These are phyloP conservation scores for Elongisporangium prolatum DNA, from an alignment of 352 stramenopile species.

Conservation along the genomic window DNA sequence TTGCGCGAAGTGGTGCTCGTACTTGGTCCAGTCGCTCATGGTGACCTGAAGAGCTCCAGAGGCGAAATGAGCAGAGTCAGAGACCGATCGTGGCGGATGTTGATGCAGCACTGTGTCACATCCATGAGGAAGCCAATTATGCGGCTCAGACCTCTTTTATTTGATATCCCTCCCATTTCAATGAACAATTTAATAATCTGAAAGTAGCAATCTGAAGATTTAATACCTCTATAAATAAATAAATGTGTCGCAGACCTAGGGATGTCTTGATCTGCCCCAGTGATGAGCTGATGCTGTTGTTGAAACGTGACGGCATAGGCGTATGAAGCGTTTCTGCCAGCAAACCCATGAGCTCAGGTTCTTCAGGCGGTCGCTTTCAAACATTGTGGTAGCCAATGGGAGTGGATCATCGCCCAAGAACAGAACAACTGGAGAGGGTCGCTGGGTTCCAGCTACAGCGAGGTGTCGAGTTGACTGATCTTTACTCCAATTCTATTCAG, in stretches of 20 bases:
- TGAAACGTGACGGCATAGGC: neutral
- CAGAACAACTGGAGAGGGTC: too few relatives aligned
- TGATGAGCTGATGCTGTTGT: neutral
- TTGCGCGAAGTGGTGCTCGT: slow-evolving; percentile 15
- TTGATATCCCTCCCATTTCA: neutral
- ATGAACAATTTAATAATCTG: neutral
- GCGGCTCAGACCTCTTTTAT: neutral
- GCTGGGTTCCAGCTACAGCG: too few relatives aligned
- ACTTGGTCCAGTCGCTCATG: slow-evolving; percentile 9
- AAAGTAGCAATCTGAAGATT: neutral
- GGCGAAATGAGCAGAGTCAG: neutral
- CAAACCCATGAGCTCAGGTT: too few relatives aligned
- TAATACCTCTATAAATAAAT: neutral
- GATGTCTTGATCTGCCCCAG: neutral
- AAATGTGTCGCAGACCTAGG: neutral
- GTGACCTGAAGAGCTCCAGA: neutral
- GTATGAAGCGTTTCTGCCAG: too few relatives aligned
- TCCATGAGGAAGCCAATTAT: neutral
- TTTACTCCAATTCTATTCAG: too few relatives aligned
- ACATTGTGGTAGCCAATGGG: too few relatives aligned
- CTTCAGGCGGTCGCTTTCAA: too few relatives aligned
- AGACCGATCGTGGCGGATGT: neutral
- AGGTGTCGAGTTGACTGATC: too few relatives aligned
- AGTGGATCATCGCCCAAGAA: too few relatives aligned
- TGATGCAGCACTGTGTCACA: neutral